These are phyloP conservation scores for Taiozyma sp. DNA, from an alignment of 1,139 yeast species.

Conservation along the genomic window DNA sequence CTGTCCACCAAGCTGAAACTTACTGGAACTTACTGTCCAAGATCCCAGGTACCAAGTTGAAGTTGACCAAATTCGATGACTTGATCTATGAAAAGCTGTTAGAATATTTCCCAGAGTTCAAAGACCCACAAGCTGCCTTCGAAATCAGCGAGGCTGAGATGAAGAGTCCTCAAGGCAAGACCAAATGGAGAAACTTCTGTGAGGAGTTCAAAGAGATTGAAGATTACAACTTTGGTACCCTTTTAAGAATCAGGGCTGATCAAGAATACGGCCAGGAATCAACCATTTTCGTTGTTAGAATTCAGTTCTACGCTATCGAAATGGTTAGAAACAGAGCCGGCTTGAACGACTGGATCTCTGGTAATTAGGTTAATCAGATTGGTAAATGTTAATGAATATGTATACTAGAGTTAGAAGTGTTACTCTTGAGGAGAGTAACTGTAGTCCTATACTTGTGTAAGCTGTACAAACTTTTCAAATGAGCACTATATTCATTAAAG, in stretches of 20 bases:
- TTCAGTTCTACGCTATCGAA: slow-evolving; percentile 93
- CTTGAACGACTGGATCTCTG: slow-evolving; percentile 81
- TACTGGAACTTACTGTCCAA: slow-evolving; percentile 80
- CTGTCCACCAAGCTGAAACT: slow-evolving; percentile 92
- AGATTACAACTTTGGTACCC: slow-evolving; percentile 94
- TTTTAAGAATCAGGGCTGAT: slow-evolving; percentile 65
- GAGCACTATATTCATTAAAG: not conserved
- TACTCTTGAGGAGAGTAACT: too few relatives aligned
- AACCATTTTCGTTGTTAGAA: slow-evolving; percentile 86
- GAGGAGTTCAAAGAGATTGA: slow-evolving; percentile 78
- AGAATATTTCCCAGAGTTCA: slow-evolving; percentile 82
- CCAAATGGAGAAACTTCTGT: slow-evolving; percentile 87
- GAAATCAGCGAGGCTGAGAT: slow-evolving; percentile 70
- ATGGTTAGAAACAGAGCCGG: slow-evolving; percentile 90
- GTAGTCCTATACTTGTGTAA: too few relatives aligned
- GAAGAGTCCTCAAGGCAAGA: slow-evolving; percentile 78
- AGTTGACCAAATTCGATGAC: slow-evolving; percentile 76
- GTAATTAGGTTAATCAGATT: not conserved
- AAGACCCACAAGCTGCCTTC: slow-evolving; percentile 49
- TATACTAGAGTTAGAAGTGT: not conserved
- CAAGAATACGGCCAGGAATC: slow-evolving; percentile 81
- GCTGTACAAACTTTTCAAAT: not conserved
- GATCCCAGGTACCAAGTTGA: slow-evolving; percentile 74
- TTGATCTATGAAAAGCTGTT: slow-evolving; percentile 70
- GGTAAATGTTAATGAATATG: not conserved